These are phyloP conservation scores for Blechomonas ayalai DNA, from an alignment of 208 protist species.

Conservation along the genomic window DNA sequence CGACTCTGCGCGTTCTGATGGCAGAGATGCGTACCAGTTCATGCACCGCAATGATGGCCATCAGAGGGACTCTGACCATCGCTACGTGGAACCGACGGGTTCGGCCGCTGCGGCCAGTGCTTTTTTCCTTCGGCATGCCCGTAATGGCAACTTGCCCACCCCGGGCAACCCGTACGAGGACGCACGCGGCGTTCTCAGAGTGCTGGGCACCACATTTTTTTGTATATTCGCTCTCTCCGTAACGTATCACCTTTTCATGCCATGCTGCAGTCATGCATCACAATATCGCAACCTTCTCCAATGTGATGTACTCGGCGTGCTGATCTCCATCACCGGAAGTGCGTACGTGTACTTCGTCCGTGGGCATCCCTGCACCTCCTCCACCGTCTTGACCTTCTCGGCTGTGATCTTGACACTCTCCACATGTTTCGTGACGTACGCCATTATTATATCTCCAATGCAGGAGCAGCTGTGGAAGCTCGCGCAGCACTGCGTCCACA, in stretches of 20 bases:
- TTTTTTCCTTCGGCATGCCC: not conserved
- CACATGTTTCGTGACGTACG: constrained; percentile 18
- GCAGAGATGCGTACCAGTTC: too few species aligned
- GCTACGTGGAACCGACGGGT: too few species aligned
- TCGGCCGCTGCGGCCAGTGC: constrained; percentile 1
- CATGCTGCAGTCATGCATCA: constrained; percentile 21
- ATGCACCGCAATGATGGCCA: too few species aligned
- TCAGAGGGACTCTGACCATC: too few species aligned
- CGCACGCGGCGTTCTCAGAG: not conserved
- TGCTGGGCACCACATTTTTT: constrained; percentile 13
- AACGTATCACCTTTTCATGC: constrained; percentile 59
- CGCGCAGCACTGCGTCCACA: not conserved
- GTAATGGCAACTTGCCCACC: not conserved
- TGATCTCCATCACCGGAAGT: constrained; percentile 36
- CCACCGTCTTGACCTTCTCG: not conserved
- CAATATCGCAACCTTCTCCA: constrained; percentile 45
- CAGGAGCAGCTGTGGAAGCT: constrained; percentile 1
- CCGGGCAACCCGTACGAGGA: not conserved
- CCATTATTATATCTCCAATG: constrained; percentile 18
- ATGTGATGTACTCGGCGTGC: constrained; percentile 44
- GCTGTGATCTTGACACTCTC: constrained; percentile 5
- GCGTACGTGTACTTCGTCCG: constrained; percentile 31
- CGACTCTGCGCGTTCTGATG: too few species aligned
- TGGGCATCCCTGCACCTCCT: constrained; percentile 5
- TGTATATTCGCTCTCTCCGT: constrained; percentile 45